Base-by-base conservation (phyloP, 2,329 filamentous ascomycete genomes). In the Cladosporium sp. region DNA sequence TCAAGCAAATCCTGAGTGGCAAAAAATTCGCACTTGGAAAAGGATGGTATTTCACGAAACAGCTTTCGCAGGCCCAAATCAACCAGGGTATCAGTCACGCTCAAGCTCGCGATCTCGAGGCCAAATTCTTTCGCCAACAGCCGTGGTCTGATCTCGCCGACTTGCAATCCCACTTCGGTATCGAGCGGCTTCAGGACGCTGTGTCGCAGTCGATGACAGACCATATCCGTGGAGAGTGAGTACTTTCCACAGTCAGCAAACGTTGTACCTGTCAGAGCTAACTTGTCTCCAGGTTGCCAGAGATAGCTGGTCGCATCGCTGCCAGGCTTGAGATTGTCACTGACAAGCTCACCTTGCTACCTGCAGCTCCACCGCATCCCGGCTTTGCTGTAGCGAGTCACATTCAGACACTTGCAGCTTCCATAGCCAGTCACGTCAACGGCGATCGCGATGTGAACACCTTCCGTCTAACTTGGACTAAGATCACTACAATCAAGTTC, bases 21-120 rank as follows among this genome's bases (percentile, higher is more conserved):
- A 74, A 85, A 1, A 84, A 85, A 1, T 91, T 91, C 66, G 73
- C 75, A 0, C 84, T 93, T 0, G 89, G 88, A 0, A 83, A 91
- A n/a, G 91, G 90, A 0, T 97, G 94, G 72, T 96, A 89, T 10
- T 91, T 93, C 0, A 91, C 89, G 0, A 86, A 89, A 1, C 88
- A 89, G 3, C 84, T 85, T 78, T 79, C 78, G 0, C 82, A 86
- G 58, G 78, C 82, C 0, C 78, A 89, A 0, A 77, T 85, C 0
- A 74, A 83, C 14, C 28, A 49, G 23, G 68, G 74, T 0, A 73
- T 85, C 0, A 78, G 79, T 1, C 82, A 88, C 64, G 63, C 71
- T 0, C 70, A 79, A 6, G 86, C 87, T 0, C 79, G 86, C 0
- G 18, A 68, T 0, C 76, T 81, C 10, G 87, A 89, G 69, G 66